Evolutionary conservation across 1,284 basidiomycete species (phyloP), one percentile per base, ranked within the genome.

Genomic region (Sphagnurus paluster): DNA sequence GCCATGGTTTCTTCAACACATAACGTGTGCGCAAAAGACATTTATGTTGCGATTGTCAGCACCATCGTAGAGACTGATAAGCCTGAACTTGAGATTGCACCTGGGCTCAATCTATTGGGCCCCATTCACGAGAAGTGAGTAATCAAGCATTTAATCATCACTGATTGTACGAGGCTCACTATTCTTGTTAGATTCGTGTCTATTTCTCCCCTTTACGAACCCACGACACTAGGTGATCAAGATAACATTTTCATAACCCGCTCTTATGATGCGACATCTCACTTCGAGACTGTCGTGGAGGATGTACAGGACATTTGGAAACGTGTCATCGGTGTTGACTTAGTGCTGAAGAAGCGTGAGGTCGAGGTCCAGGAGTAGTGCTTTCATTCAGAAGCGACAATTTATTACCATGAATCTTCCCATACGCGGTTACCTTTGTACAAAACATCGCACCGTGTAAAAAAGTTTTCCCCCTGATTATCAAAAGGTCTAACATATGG

Each of bases 271-370:
- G 94, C 97, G 9, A 98, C 97, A 7, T 95, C 92, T 39, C 97
- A 99, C 74, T 99, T 99, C 64, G 97, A 99, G 78, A 98, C 95
- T 30, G 93, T 95, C 44, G 91, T 93, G 32, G 92, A 96, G 47
- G 94, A 97, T 54, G 95, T 98, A 33, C 84, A 87, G 54, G 87
- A 96, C 67, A 90, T 97, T 26, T 98, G 92, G 91, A 84, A 87
- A 71, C 78, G 93, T 49, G 83, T 95, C 50, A 76, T 79, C 5
- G 91, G 89, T 37, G 73, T 72, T 42, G 82, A 87, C 40, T 76
- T 93, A 42, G 86, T 84, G 46, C 77, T 93, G 54, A 91, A 90
- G 83, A 90, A 93, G 72, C 79, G 88, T 39, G 89, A 92, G 50
- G 77, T 78, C 24, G 82, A 86, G 55, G 76, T 76, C 38, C 77